A percentile compares a stretch with the other conserved stretches of the same genome.
phyloP scores from a whole-genome alignment of 257 asterid genomes.

The Leonotis leonurus region DNA sequence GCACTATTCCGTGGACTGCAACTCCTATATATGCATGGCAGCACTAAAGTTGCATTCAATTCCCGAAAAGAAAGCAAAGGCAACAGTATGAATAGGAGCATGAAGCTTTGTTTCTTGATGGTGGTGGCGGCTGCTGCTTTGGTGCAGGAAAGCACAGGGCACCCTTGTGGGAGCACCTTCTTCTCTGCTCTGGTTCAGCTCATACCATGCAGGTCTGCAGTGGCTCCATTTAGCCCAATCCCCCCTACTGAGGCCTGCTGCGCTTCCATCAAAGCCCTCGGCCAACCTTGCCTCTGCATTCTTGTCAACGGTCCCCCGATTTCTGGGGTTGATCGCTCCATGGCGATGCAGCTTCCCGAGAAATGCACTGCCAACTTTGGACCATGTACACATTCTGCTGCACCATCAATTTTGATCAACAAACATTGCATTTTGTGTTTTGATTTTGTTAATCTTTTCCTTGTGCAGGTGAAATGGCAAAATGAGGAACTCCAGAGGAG shows the following conservation, averaged over 20 bases:
- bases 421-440: neutral
- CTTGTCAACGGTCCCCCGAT: constrained; percentile 94
- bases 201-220: constrained; percentile 86
- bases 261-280: constrained; percentile 71
- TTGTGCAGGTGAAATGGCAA: constrained; percentile 44
- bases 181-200: constrained; percentile 80
- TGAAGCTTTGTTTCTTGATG: constrained; percentile 33
- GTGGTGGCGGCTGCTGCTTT: constrained; percentile 13
- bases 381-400: constrained; percentile 31
- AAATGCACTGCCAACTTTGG: constrained; percentile 80
- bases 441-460: neutral
- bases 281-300: constrained; percentile 86
- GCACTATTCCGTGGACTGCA: too few relatives aligned
- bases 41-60: neutral
- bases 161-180: constrained; percentile 60
- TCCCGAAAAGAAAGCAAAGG: neutral
- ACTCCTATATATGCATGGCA: constrained; percentile 19
- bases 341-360: constrained; percentile 82
- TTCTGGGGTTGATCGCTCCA: constrained; percentile 69
- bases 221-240: constrained; percentile 55
- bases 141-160: constrained; percentile 32
- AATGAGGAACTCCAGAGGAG: constrained; percentile 18
- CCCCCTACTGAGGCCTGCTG: constrained; percentile 84
- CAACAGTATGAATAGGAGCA: neutral
- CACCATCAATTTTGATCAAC: neutral